Conservation (phyloP, 176 grass and related monocot genomes). For the Tuctoria greenei region DNA sequence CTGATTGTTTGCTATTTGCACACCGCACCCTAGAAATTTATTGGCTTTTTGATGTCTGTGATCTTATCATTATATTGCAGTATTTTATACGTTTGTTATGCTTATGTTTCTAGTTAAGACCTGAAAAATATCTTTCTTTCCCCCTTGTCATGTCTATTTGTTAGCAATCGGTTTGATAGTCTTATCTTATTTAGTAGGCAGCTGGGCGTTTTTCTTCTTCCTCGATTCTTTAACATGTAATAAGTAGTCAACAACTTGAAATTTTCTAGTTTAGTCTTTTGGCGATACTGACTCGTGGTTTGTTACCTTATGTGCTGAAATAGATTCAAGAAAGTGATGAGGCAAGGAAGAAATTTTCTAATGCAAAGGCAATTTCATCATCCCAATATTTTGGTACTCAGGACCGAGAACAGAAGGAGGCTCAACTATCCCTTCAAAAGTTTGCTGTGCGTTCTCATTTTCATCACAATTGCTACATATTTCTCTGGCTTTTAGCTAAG, state of each 20-base stretch:
- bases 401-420: constrained; percentile 59
- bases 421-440: constrained; percentile 68
- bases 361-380: constrained; percentile 79
- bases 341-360: constrained; percentile 86
- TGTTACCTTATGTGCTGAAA: neutral
- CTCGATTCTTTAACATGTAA: neutral
- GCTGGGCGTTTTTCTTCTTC: neutral
- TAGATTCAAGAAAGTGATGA: constrained; percentile 69
- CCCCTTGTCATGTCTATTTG: neutral
- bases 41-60: neutral
- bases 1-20: neutral
- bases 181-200: neutral
- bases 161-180: neutral
- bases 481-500: neutral
- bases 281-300: neutral
- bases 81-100: neutral
- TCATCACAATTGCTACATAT: neutral
- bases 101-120: neutral
- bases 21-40: neutral
- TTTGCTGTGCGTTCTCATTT: constrained; percentile 48
- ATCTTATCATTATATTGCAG: neutral
- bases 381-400: constrained; percentile 70
- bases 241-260: neutral
- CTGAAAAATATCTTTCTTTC: neutral
- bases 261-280: neutral